Evolutionary conservation across 805 yeast species (phyloP), one percentile per base, ranked within the genome.

Genomic region (Lipomyces lipofer): DNA sequence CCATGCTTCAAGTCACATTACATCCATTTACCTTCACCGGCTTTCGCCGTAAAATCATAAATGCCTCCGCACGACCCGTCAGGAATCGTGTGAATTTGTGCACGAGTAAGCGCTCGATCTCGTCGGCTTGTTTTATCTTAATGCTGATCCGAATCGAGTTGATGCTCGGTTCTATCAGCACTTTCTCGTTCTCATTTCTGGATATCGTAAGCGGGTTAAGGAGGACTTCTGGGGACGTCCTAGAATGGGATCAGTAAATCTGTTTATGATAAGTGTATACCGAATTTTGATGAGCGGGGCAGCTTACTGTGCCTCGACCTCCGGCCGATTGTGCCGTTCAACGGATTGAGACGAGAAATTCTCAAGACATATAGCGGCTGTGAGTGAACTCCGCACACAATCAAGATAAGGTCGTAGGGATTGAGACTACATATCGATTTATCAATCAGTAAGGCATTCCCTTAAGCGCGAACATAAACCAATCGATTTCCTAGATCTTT

Each of bases 321-420:
- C 99, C 3, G 99, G 99, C 63, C 92, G 81, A 74, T 92, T 94
- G 77, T 94, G 99, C 72, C 99, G 86, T 74, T 94, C 99, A 19
- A 87, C 97, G 53, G 87, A 79, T 72, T 92, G 97, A 7, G 98
- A 94, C 29, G 97, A 86, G 69, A 94, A 94, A 74, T 91, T 91
- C 68, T 89, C 92, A 60, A 94, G 77, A 65, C 96, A 88, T 39
- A 94, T 77, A 5, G 98, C 96, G 8, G 97, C 97, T 25, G 95
- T 88, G 63, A 94, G 79, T 27, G 98, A 89, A 52, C 86, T 81
- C 71, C 98, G 85, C 35, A 94, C 99, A 1, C 97, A 97, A 6
- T 88, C 84, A 50, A 94, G 79, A 67, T 94, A 94, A 56, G 99
- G 99, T 66, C 92, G 88, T 57, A 94, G 80, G 2, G 99, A 92